Evolutionary conservation across 371 early-diverging fungal species (phyloP).

Genomic region (Smittium culicis): DNA sequence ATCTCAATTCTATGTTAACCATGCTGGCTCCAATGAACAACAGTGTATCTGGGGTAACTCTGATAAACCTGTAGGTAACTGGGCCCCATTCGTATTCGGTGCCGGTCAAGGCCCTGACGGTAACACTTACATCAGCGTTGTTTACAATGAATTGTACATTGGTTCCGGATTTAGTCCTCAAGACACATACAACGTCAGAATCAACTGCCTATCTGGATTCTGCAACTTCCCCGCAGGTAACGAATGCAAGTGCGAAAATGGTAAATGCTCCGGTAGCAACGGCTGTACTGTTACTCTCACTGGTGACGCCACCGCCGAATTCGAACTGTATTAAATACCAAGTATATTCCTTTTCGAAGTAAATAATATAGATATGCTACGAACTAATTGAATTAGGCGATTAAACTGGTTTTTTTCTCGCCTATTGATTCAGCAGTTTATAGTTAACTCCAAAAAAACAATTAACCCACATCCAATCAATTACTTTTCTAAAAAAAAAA

Average conservation of each 20-base stretch:
- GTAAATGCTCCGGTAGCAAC: constrained; percentile 25
- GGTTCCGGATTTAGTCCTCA: constrained; percentile 17
- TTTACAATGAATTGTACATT: constrained; percentile 28
- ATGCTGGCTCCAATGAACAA: constrained; percentile 19
- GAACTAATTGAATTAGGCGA: neutral
- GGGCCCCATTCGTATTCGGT: constrained; percentile 33
- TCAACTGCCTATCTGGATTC: constrained; percentile 19
- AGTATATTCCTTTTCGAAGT: neutral
- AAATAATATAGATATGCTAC: too few species aligned
- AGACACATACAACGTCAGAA: constrained; percentile 24
- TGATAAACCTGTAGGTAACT: constrained; percentile 28
- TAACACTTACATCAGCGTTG: constrained; percentile 31
- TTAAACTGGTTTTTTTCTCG: neutral
- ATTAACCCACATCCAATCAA: too few species aligned
- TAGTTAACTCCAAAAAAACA: too few species aligned
- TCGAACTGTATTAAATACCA: constrained; percentile 19
- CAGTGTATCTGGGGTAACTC: constrained; percentile 31
- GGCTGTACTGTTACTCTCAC: constrained; percentile 30
- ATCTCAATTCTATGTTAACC: constrained; percentile 33
- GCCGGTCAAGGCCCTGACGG: constrained; percentile 27
- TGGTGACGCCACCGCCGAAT: constrained; percentile 18
- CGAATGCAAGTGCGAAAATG: constrained; percentile 29
- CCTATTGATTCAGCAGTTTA: neutral
- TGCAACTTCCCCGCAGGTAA: constrained; percentile 31
- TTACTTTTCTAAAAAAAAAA: too few species aligned